Evolutionary conservation across 2,329 filamentous ascomycete genomes (phyloP).

Genomic region (Penicillium brasilianum): DNA sequence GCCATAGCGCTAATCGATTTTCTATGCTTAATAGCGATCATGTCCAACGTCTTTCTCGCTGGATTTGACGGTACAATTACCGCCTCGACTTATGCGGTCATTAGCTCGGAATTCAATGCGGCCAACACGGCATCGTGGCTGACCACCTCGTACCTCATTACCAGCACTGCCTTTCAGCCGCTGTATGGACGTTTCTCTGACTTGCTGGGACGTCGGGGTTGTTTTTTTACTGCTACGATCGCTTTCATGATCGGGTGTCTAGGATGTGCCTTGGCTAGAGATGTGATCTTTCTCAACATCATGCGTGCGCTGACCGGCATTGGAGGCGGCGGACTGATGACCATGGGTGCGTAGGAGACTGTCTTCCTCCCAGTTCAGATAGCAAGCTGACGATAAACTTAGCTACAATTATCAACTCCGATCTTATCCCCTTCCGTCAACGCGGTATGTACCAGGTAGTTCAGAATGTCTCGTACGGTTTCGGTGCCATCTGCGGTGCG

Average conservation of each 20-base stretch:
- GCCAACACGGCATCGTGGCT: conserved; percentile 55
- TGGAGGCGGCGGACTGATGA: conserved; percentile 73
- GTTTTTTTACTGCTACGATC: conserved; percentile 67
- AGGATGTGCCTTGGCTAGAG: conserved; percentile 71
- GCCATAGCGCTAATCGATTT: conserved; percentile 2
- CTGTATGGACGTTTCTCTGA: conserved; percentile 75
- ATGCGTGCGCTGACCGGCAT: conserved; percentile 74
- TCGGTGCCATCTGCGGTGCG: conserved; percentile 64
- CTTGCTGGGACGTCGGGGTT: conserved; percentile 63
- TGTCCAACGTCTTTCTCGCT: conserved; percentile 68
- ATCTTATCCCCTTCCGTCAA: conserved; percentile 74
- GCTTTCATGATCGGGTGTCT: conserved; percentile 69
- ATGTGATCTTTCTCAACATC: conserved; percentile 71
- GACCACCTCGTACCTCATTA: conserved; percentile 69
- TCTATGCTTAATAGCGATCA: conserved; percentile 54
- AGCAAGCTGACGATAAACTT: background rate
- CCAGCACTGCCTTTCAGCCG: conserved; percentile 70
- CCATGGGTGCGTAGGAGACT: conserved; percentile 55
- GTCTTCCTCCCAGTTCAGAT: too few species aligned
- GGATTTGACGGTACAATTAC: conserved; percentile 57
- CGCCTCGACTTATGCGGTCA: conserved; percentile 50
- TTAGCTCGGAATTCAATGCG: conserved; percentile 56
- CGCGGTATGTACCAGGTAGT: conserved; percentile 73
- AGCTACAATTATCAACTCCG: conserved; percentile 71
- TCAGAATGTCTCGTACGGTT: conserved; percentile 66